phyloP scores from a whole-genome alignment of 2,329 filamentous ascomycete genomes.

The Teratosphaeria nubilosa region DNA sequence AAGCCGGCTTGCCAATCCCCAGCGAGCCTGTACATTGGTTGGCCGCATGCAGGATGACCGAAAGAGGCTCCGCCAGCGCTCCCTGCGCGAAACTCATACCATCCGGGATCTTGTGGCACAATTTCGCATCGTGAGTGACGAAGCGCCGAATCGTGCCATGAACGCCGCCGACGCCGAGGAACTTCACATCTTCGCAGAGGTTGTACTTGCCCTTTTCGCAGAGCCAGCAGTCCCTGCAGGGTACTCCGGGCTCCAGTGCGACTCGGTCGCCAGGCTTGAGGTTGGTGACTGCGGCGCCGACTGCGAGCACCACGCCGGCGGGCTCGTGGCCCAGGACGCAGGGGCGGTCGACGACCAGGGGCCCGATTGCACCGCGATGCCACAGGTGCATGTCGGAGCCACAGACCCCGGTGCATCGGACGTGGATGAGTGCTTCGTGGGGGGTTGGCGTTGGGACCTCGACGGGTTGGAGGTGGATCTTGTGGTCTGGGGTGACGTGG shows the following conservation, averaged over 20 bases:
- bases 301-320: slow-evolving; percentile 49
- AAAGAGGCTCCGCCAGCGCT: slow-evolving; percentile 64
- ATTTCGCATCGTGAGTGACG: slow-evolving; percentile 71
- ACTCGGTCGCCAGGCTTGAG: slow-evolving; percentile 61
- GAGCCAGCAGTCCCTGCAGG: slow-evolving; percentile 49
- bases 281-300: slow-evolving; percentile 48
- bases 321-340: slow-evolving; percentile 60
- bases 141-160: slow-evolving; percentile 82
- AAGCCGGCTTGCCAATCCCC: slow-evolving; percentile 25
- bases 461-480: slow-evolving; percentile 2
- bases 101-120: slow-evolving; percentile 80
- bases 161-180: slow-evolving; percentile 81
- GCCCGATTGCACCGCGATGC: slow-evolving; percentile 54
- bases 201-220: slow-evolving; percentile 82
- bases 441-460: slow-evolving; percentile 3
- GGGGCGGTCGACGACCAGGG: slow-evolving; percentile 34
- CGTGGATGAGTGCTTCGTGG: slow-evolving; percentile 9
- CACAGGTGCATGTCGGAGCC: slow-evolving; percentile 56
- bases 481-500: slow-evolving; percentile 5
- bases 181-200: slow-evolving; percentile 74
- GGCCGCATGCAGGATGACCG: slow-evolving; percentile 38
- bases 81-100: slow-evolving; percentile 70
- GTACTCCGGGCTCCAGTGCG: slow-evolving; percentile 65
- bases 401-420: slow-evolving; percentile 10
- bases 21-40: slow-evolving; percentile 7